Percentiles rank a stretch among this genome's conserved stretches.
Evolutionary conservation across 805 yeast genomes (phyloP).

Genomic region (Ogataea allantospora): DNA sequence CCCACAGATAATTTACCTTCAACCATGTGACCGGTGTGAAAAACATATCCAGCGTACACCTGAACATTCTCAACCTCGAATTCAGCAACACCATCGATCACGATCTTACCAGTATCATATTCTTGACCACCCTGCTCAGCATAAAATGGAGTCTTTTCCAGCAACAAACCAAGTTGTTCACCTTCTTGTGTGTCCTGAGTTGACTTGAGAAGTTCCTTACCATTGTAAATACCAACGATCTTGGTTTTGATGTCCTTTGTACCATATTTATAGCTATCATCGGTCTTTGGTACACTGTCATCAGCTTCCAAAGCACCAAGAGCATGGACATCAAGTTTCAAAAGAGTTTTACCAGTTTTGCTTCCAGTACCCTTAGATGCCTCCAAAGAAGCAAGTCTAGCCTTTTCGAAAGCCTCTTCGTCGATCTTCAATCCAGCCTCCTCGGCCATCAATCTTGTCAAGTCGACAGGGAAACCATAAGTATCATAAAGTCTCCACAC

Average conservation of each 20-base stretch:
- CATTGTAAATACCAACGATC: conserved; percentile 69
- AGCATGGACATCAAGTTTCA: conserved; percentile 91
- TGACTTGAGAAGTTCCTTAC: conserved; percentile 55
- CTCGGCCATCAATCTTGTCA: conserved; percentile 97
- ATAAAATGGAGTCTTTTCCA: conserved; percentile 91
- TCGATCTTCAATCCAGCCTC: conserved; percentile 93
- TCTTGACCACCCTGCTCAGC: conserved; percentile 99
- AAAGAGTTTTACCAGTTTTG: conserved; percentile 51
- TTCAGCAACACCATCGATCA: conserved; percentile 82
- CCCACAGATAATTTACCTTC: conserved; percentile 74
- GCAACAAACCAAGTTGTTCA: conserved; percentile 71
- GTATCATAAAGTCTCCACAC: conserved; percentile 99
- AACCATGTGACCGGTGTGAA: conserved; percentile 83
- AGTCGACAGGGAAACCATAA: conserved; percentile 98
- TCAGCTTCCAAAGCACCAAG: conserved; percentile 66
- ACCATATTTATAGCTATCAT: conserved; percentile 79
- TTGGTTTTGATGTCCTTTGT: conserved; percentile 65
- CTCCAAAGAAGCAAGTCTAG: conserved; percentile 84
- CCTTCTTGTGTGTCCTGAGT: conserved; percentile 35
- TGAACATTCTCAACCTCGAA: conserved; percentile 92
- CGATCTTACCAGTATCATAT: conserved; percentile 89
- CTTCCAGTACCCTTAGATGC: conserved; percentile 87
- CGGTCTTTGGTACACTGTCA: conserved; percentile 68
- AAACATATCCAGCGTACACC: conserved; percentile 87
- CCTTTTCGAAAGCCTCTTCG: conserved; percentile 87